Percentiles rank a stretch among this genome's conserved stretches.
phyloP scores from a whole-genome alignment of 139 green algal species.

The Tetradesmus obliquus region DNA sequence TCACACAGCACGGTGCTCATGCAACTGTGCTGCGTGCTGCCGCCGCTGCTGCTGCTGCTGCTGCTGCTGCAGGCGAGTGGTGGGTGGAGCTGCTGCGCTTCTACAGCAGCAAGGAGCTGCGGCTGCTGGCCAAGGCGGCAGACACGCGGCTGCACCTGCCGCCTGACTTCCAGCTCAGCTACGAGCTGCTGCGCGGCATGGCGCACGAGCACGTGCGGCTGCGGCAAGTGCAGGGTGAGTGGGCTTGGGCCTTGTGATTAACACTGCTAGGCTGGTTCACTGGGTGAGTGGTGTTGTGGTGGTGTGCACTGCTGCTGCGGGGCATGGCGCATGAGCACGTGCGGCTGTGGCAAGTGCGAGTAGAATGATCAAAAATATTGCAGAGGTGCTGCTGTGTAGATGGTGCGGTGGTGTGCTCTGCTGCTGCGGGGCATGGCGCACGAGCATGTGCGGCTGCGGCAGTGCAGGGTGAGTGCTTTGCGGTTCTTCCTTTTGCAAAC shows the following conservation, averaged over 20 bases:
- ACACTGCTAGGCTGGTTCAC: too few relatives aligned
- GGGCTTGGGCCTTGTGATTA: too few relatives aligned
- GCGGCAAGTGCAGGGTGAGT: constrained; percentile 18
- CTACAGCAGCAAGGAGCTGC: constrained; percentile 39
- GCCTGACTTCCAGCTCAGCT: constrained; percentile 38
- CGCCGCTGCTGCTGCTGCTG: constrained; percentile 17
- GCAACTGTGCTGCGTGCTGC: neutral
- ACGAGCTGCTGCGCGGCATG: constrained; percentile 38
- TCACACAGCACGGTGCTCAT: neutral
- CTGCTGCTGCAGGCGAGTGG: constrained; percentile 33
- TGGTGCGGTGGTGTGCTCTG: too few relatives aligned
- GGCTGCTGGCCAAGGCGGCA: constrained; percentile 24
- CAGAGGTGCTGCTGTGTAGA: too few relatives aligned
- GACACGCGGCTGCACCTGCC: constrained; percentile 13
- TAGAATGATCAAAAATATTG: neutral
- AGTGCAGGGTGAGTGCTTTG: too few relatives aligned
- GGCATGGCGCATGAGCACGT: constrained; percentile 21
- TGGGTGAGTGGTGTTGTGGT: too few relatives aligned
- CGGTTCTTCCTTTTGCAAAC: too few relatives aligned
- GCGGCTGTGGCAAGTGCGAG: neutral
- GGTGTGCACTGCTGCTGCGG: neutral
- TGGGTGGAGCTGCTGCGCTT: constrained; percentile 42
- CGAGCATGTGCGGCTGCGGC: neutral
- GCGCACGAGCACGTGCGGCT: constrained; percentile 21
- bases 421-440: constrained; percentile 31